A percentile compares a stretch with the other conserved stretches of the same genome.
phyloP scores from a whole-genome alignment of 164 flowering plant genomes.

The Magnolia sinica region DNA sequence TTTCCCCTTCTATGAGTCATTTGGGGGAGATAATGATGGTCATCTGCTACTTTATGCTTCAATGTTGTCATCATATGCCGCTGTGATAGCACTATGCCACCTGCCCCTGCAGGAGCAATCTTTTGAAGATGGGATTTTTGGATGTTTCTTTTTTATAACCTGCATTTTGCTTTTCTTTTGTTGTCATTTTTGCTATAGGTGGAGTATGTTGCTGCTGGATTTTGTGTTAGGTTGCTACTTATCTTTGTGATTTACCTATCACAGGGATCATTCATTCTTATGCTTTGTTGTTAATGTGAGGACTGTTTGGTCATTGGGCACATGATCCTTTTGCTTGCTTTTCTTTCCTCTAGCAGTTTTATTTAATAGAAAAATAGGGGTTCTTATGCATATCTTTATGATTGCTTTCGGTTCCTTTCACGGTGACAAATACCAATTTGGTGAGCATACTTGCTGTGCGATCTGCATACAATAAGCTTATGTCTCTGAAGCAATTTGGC shows the following conservation, averaged over 20 bases:
- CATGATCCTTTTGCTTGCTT: background rate
- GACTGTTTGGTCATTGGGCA: background rate
- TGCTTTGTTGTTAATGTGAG: background rate
- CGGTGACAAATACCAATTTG: no score
- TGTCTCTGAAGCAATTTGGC: background rate
- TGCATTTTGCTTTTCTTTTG: background rate
- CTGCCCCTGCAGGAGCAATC: background rate
- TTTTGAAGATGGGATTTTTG: background rate
- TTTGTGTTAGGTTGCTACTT: background rate
- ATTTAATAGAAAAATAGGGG: no score
- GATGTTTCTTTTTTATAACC: background rate
- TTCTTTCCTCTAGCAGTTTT: background rate
- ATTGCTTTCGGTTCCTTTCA: no score
- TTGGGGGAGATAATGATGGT: background rate
- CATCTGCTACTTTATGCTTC: background rate
- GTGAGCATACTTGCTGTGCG: background rate
- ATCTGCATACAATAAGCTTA: background rate
- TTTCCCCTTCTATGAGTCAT: no score
- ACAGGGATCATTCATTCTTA: background rate
- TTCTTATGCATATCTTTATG: no score
- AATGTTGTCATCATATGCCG: background rate
- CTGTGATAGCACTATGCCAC: background rate
- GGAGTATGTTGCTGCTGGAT: background rate
- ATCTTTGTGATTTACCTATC: no score
- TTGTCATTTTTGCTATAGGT: background rate